phyloP scores from a whole-genome alignment of 495 filamentous ascomycete species.

The Evernia prunastri region DNA sequence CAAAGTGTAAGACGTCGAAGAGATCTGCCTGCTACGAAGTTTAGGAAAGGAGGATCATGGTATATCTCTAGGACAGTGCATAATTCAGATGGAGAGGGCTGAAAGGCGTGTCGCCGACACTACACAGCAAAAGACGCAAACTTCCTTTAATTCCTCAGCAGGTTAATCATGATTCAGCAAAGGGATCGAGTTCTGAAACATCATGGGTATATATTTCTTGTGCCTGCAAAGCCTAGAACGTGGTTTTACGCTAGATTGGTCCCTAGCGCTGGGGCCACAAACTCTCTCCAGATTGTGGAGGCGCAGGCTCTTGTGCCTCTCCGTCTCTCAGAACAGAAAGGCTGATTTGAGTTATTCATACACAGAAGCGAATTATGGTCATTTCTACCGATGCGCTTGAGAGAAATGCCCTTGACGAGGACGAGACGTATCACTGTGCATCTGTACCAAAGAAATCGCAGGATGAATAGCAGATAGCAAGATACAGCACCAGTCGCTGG shows the following conservation, averaged over 20 bases:
- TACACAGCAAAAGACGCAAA: not conserved
- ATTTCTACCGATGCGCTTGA: not conserved
- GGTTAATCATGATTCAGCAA: not conserved
- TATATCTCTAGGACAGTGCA: not conserved
- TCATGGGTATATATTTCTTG: not conserved
- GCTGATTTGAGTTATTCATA: not conserved
- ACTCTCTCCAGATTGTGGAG: not conserved
- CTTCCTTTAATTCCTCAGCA: too few relatives aligned
- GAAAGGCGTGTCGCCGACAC: not conserved
- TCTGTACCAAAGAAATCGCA: too few relatives aligned
- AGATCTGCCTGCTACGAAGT: not conserved
- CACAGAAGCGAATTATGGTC: not conserved
- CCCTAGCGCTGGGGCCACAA: not conserved
- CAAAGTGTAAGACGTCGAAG: not conserved
- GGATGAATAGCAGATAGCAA: not conserved
- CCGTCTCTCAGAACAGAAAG: not conserved
- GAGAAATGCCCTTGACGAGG: too few relatives aligned
- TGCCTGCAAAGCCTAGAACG: too few relatives aligned
- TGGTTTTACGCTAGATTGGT: not conserved
- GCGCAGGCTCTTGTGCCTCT: constrained; percentile 6
- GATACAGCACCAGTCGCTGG: not conserved
- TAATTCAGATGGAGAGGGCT: not conserved
- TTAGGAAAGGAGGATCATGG: not conserved
- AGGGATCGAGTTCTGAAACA: not conserved
- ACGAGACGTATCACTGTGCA: not conserved